phyloP scores from a whole-genome alignment of 805 yeast species.

The Schwanniomyces polymorphus region DNA sequence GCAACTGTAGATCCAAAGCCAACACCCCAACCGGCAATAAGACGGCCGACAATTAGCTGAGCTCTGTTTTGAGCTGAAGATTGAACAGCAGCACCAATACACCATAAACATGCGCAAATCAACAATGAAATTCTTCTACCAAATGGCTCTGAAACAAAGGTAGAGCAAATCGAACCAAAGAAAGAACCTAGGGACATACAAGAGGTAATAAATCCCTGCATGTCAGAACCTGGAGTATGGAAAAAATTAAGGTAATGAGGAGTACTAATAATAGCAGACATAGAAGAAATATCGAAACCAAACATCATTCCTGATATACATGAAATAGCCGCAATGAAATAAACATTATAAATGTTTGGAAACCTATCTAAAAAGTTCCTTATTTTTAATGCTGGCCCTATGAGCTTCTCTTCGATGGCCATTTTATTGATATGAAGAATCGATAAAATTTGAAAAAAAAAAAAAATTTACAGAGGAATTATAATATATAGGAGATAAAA shows the following conservation, averaged over 20 bases:
- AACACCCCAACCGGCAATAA: constrained; percentile 29
- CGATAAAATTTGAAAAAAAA: too few species aligned
- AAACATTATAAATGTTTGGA: constrained; percentile 53
- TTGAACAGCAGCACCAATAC: constrained; percentile 20
- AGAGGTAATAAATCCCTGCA: constrained; percentile 73
- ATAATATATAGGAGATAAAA: too few species aligned
- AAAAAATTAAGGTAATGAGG: constrained; percentile 39
- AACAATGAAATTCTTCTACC: constrained; percentile 28
- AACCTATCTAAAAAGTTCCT: constrained; percentile 28
- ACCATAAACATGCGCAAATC: constrained; percentile 26
- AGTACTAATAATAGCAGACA: constrained; percentile 62
- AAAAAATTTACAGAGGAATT: too few species aligned
- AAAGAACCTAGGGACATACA: constrained; percentile 43
- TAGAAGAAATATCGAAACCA: constrained; percentile 77
- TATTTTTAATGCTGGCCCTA: constrained; percentile 31
- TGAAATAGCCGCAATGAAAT: constrained; percentile 52
- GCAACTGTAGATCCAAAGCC: constrained; percentile 29
- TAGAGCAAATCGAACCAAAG: constrained; percentile 19
- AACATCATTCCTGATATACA: constrained; percentile 67
- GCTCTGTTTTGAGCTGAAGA: constrained; percentile 22
- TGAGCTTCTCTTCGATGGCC: constrained; percentile 36
- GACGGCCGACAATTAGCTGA: constrained; percentile 25
- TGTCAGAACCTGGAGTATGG: constrained; percentile 47
- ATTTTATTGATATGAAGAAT: too few species aligned
- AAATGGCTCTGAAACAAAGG: constrained; percentile 21